These are phyloP conservation scores for Saccharomyces hybrid DNA, from an alignment of 1,139 yeast genomes.

Conservation along the genomic window DNA sequence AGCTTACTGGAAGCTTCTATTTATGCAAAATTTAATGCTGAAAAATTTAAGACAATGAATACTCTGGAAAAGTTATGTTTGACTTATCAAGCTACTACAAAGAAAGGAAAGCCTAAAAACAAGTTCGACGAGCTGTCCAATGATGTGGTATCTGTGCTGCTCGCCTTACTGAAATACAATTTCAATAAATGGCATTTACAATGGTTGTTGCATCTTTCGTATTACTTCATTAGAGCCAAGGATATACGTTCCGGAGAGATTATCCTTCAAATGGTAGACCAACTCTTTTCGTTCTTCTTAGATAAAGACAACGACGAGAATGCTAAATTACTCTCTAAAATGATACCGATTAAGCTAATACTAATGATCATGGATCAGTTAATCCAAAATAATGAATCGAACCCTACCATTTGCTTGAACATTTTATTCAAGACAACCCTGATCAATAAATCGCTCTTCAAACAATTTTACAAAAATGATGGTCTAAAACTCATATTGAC, in stretches of 20 bases:
- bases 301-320: slow-evolving; percentile 11
- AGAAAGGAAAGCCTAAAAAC: slow-evolving; percentile 34
- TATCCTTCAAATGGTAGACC: slow-evolving; percentile 13
- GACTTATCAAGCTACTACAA: slow-evolving; percentile 27
- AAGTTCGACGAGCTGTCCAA: slow-evolving; percentile 34
- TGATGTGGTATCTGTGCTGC: slow-evolving; percentile 34
- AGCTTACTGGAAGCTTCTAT: slow-evolving; percentile 47
- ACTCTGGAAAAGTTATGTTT: slow-evolving; percentile 47
- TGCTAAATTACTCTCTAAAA: slow-evolving; percentile 37
- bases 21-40: slow-evolving; percentile 42
- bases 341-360: slow-evolving; percentile 60
- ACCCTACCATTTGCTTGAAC: slow-evolving; percentile 42
- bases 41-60: slow-evolving; percentile 47
- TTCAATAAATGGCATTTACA: slow-evolving; percentile 37
- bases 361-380: slow-evolving; percentile 45
- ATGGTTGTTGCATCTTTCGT: slow-evolving; percentile 37
- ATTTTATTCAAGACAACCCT: slow-evolving; percentile 45
- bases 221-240: slow-evolving; percentile 33
- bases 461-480: slow-evolving; percentile 44
- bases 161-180: slow-evolving; percentile 34
- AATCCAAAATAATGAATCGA: slow-evolving; percentile 28
- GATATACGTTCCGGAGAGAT: slow-evolving; percentile 16
- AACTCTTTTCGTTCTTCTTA: slow-evolving; percentile 9
- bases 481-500: slow-evolving; percentile 50
- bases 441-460: slow-evolving; percentile 42